Evolutionary conservation across 805 yeast species (phyloP), one percentile per base, ranked within the genome.

Genomic region (Yarrowia phangngaensis): DNA sequence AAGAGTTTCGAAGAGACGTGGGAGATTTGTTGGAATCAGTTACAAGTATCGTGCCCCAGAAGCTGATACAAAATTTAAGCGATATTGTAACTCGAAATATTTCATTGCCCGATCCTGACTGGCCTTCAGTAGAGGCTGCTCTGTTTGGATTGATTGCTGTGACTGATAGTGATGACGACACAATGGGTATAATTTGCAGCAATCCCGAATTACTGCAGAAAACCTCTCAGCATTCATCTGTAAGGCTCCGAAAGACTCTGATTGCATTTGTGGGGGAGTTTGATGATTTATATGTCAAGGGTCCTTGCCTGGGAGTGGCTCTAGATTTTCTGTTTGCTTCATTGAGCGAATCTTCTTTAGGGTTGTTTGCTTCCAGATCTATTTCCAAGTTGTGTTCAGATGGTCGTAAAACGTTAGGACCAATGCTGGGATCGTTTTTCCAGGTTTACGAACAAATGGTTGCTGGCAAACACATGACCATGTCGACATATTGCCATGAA

Each of bases 21-120:
- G 75, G 82, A 1, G 97, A 92, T 56, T 70, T 89, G 28, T 76
- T 85, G 54, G 92, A 87, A 49, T 70, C 78, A 0, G 64, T 82
- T 1, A 85, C 82, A 67, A 76, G 87, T 0, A 68, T 84, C 4
- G 69, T 86, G 27, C 85, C 84, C 28, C 49, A 62, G 0, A 65
- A 71, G 1, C 62, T 85, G 27, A 76, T 75, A 54, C 66, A 68
- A 4, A 69, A 64, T 15, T 61, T 84, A 20, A 58, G 60, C 8
- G 24, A 30, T 6, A 52, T 53, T 6, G 56, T 55, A 46, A 11
- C 53, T 45, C 6, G 47, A 12, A 40, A 40, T 28, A 14, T 48
- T 5, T 20, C 51, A 2, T 28, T 49, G 5, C 32, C 50, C 4
- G 27, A 24, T 8, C 48, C 48, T 12, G 48, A 41, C 22, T 41